These are phyloP conservation scores for Myxozyma lipomycoides DNA, from an alignment of 805 yeast species.

Conservation along the genomic window DNA sequence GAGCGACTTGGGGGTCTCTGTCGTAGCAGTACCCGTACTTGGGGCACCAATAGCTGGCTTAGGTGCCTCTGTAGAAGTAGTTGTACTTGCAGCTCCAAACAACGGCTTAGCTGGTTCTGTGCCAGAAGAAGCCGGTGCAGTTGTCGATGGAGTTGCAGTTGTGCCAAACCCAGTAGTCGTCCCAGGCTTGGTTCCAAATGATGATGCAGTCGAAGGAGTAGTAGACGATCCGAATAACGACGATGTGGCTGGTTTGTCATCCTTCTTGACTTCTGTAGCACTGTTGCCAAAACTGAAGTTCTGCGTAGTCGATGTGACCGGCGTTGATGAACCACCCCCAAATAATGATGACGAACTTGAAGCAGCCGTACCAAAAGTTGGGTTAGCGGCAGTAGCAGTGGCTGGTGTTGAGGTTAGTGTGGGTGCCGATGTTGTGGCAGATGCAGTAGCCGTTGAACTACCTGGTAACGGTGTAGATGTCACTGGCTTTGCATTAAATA, in stretches of 20 bases:
- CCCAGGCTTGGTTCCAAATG: slow-evolving; percentile 21
- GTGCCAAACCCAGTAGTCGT: too few relatives aligned
- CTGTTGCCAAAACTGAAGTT: not conserved
- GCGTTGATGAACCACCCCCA: slow-evolving; percentile 1
- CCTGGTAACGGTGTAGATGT: slow-evolving; percentile 1
- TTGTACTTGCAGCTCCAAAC: slow-evolving; percentile 3
- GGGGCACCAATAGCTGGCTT: slow-evolving; percentile 10
- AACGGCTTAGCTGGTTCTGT: not conserved
- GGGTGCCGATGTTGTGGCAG: slow-evolving; percentile 3
- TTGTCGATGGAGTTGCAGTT: not conserved
- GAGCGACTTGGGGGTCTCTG: not conserved
- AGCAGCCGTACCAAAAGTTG: slow-evolving; percentile 13
- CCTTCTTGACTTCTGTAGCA: not conserved
- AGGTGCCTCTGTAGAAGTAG: slow-evolving; percentile 11
- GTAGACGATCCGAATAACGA: not conserved
- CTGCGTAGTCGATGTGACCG: not conserved
- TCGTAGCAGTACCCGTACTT: slow-evolving; percentile 3
- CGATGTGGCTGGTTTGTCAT: not conserved
- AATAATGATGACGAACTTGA: slow-evolving; percentile 5
- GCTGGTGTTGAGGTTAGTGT: not conserved
- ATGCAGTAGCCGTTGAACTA: not conserved
- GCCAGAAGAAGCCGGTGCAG: not conserved
- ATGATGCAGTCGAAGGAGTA: slow-evolving; percentile 7
- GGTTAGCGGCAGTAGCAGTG: slow-evolving; percentile 13
- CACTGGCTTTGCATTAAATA: not conserved